A percentile compares a stretch with the other conserved stretches of the same genome.
Conservation (phyloP, 2,329 filamentous ascomycete genomes). For the Ascochyta rabiei region DNA sequence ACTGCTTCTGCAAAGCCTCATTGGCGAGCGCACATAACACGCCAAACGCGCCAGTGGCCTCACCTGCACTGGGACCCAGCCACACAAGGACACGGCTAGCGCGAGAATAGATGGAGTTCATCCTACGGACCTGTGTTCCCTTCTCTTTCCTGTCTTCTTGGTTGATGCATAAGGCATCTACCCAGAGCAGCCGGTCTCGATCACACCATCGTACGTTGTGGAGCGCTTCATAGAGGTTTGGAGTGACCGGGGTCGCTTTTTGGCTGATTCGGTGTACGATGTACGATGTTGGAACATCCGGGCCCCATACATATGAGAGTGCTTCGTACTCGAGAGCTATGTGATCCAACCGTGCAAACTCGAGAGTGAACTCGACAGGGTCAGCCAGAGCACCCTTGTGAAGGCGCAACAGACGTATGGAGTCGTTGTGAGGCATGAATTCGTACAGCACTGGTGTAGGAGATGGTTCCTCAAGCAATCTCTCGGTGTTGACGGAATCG, state of each 20-base stretch:
- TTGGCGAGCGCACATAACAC: constrained; percentile 2
- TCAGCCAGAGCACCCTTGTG: constrained; percentile 4
- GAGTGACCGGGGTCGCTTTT: neutral
- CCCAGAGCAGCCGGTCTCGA: constrained; percentile 11
- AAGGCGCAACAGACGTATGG: constrained; percentile 21
- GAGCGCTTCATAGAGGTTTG: constrained; percentile 18
- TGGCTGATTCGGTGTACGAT: neutral
- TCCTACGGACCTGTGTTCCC: constrained; percentile 17
- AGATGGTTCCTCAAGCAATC: neutral
- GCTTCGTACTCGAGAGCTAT: constrained; percentile 16
- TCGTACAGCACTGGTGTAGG: neutral
- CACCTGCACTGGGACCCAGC: constrained; percentile 11
- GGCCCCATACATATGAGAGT: constrained; percentile 25
- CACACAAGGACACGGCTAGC: constrained; percentile 16
- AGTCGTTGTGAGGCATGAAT: constrained; percentile 4
- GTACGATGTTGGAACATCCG: neutral
- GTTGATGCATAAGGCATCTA: constrained; percentile 27
- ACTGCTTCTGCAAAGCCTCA: neutral
- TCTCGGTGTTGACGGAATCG: neutral
- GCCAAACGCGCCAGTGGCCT: constrained; percentile 3
- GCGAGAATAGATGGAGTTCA: constrained; percentile 18
- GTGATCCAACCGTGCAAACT: constrained; percentile 7
- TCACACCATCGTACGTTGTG: constrained; percentile 6
- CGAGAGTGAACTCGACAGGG: constrained; percentile 11
- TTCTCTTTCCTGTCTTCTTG: constrained; percentile 19